These are phyloP conservation scores for Jackrogersella minutella DNA, from an alignment of 495 filamentous ascomycete genomes.

Conservation along the genomic window DNA sequence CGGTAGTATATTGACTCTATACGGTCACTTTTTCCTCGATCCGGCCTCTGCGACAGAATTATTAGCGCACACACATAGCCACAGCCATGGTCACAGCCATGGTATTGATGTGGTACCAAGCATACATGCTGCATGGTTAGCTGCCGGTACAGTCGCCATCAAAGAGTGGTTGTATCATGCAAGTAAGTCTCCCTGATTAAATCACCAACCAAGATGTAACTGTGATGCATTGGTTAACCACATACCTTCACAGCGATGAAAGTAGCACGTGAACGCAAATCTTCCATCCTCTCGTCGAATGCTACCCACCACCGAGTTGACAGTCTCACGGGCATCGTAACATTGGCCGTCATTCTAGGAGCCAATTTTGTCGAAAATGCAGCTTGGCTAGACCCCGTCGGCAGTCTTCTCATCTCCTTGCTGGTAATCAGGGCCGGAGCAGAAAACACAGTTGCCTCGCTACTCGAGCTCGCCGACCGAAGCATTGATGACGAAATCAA, in stretches of 20 bases:
- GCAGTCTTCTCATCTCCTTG: slow-evolving; percentile 86
- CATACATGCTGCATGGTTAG: slow-evolving; percentile 93
- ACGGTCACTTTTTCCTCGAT: slow-evolving; percentile 82
- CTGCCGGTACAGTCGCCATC: slow-evolving; percentile 85
- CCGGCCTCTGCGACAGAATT: slow-evolving; percentile 63
- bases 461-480: slow-evolving; percentile 90
- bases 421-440: slow-evolving; percentile 93
- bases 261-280: slow-evolving; percentile 92
- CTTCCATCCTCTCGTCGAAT: slow-evolving; percentile 95
- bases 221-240: slow-evolving; percentile 23
- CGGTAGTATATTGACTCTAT: slow-evolving; percentile 75
- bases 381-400: slow-evolving; percentile 93
- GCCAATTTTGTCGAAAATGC: slow-evolving; percentile 86
- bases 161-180: slow-evolving; percentile 98
- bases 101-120: slow-evolving; percentile 73
- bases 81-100: slow-evolving; percentile 68
- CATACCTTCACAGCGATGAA: slow-evolving; percentile 76
- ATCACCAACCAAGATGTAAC: background rate
- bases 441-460: slow-evolving; percentile 80
- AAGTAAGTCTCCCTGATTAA: slow-evolving; percentile 67
- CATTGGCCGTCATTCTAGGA: slow-evolving; percentile 83
- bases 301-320: slow-evolving; percentile 96
- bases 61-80: slow-evolving; percentile 66
- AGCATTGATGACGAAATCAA: slow-evolving; percentile 85
- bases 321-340: slow-evolving; percentile 92